phyloP scores from a whole-genome alignment of 805 yeast genomes.

The Metschnikowia borealis region DNA sequence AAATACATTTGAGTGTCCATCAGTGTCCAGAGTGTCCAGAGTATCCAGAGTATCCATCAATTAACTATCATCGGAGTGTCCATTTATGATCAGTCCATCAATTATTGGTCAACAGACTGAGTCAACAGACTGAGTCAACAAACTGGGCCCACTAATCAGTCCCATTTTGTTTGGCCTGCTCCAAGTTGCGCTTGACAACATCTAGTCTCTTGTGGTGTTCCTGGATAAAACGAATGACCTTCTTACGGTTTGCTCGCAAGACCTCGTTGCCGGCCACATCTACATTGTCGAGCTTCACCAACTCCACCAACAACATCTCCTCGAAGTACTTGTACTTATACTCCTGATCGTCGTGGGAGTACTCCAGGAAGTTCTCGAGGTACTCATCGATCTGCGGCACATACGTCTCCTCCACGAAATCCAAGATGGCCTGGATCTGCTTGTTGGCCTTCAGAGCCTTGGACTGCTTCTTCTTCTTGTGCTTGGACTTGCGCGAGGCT shows the following conservation, averaged over 20 bases:
- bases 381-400: slow-evolving; percentile 27
- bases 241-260: slow-evolving; percentile 56
- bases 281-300: slow-evolving; percentile 64
- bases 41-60: too few species aligned
- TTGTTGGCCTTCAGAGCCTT: slow-evolving; percentile 40
- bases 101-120: too few species aligned
- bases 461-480: slow-evolving; percentile 34
- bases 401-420: slow-evolving; percentile 36
- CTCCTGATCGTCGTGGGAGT: slow-evolving; percentile 21
- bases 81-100: too few species aligned
- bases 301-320: slow-evolving; percentile 62
- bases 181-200: slow-evolving; percentile 31
- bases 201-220: slow-evolving; percentile 55
- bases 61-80: too few species aligned
- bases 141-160: too few species aligned
- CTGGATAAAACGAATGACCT: slow-evolving; percentile 58
- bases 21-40: too few species aligned
- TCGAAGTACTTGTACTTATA: slow-evolving; percentile 58
- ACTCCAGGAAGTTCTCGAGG: slow-evolving; percentile 9
- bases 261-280: slow-evolving; percentile 49
- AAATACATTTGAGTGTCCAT: too few species aligned
- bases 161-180: too few species aligned
- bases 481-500: slow-evolving; percentile 15
- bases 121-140: too few species aligned
- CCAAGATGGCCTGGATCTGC: slow-evolving; percentile 37